Evolutionary conservation across 2,329 filamentous ascomycete genomes (phyloP).

Genomic region (Talaromyces sp.): DNA sequence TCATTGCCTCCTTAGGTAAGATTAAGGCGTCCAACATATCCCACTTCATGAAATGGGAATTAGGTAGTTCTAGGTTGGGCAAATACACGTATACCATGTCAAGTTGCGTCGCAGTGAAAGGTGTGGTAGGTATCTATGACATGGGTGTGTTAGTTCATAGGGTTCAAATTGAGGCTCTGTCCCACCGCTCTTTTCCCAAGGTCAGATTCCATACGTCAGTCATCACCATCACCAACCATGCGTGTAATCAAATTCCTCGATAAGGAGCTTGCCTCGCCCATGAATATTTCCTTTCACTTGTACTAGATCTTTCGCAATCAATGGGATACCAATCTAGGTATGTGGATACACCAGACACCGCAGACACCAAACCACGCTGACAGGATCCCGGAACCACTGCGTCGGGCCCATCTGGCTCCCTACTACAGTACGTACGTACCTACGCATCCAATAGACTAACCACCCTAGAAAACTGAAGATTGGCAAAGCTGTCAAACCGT

Average conservation of each 20-base stretch:
- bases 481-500: not conserved
- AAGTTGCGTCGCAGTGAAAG: not conserved
- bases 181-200: not conserved
- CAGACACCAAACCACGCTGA: not conserved
- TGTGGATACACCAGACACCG: not conserved
- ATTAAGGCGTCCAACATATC: not conserved
- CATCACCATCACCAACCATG: not conserved
- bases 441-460: not conserved
- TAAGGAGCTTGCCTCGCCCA: not conserved
- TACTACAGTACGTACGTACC: not conserved
- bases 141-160: not conserved
- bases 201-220: not conserved
- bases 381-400: conserved; percentile 1
- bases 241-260: not conserved
- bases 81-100: not conserved
- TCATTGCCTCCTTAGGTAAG: too few species aligned
- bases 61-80: not conserved
- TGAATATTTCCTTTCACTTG: too few species aligned
- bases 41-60: not conserved
- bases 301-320: not conserved
- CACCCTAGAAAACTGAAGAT: not conserved
- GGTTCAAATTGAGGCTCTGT: not conserved
- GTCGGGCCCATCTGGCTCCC: not conserved
- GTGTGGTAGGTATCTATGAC: not conserved
- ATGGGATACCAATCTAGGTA: not conserved